These are phyloP conservation scores for Cryptomeria japonica DNA, from an alignment of 75 land plant genomes.

Conservation along the genomic window DNA sequence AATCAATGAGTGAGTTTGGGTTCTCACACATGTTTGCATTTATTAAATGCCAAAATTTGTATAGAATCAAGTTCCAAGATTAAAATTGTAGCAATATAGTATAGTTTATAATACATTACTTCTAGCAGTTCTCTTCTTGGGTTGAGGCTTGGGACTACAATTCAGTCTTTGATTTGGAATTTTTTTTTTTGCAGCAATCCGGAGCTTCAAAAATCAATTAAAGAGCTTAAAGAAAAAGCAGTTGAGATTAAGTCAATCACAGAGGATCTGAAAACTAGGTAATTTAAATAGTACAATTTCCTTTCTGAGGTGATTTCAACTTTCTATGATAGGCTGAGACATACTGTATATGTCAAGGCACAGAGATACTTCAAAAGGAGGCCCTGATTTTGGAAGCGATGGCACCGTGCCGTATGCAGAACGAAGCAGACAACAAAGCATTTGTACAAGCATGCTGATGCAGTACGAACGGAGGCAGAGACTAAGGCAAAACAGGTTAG, in stretches of 20 bases:
- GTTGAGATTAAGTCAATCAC: constrained; percentile 44
- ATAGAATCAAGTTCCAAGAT: background rate
- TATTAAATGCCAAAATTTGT: background rate
- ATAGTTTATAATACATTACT: background rate
- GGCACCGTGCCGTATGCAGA: constrained; percentile 70
- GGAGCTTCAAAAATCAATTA: constrained; percentile 64
- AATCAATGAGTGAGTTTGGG: background rate
- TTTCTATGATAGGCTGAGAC: constrained; percentile 58
- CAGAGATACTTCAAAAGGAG: constrained; percentile 38
- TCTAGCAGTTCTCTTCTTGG: background rate
- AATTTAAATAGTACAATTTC: background rate
- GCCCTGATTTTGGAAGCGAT: constrained; percentile 48
- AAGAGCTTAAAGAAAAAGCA: constrained; percentile 68
- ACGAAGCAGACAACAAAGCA: constrained; percentile 82
- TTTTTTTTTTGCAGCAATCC: constrained; percentile 39
- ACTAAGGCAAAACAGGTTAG: background rate
- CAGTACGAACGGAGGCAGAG: constrained; percentile 71
- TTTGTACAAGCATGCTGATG: constrained; percentile 75
- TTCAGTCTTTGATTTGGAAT: background rate
- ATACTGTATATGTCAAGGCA: constrained; percentile 73
- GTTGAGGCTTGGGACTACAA: background rate
- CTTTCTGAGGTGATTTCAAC: background rate
- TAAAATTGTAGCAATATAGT: background rate
- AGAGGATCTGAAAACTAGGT: constrained; percentile 59
- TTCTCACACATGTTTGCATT: no score